These are phyloP conservation scores for Macrolepiota dolichaula DNA, from an alignment of 768 basidiomycete species.

Conservation along the genomic window DNA sequence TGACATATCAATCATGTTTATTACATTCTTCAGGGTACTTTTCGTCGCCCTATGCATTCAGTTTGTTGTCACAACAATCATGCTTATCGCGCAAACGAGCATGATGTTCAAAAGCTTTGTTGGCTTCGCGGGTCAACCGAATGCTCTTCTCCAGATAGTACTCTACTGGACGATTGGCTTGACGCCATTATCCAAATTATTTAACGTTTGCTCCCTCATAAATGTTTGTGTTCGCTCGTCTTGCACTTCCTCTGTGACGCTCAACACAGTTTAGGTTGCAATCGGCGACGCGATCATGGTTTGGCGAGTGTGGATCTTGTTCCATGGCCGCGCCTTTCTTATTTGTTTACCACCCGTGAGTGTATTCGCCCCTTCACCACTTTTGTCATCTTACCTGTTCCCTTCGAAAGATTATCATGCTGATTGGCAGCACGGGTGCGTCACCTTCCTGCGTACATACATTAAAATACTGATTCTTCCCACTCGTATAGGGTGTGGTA, in stretches of 20 bases:
- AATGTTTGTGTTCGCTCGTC: background rate
- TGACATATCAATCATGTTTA: background rate
- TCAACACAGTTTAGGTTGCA: background rate
- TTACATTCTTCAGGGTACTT: background rate
- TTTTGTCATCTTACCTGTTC: background rate
- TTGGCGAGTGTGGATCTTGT: constrained; percentile 1
- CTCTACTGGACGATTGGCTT: background rate
- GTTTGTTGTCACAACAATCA: background rate
- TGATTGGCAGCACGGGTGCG: background rate
- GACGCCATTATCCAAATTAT: background rate
- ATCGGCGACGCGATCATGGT: constrained; percentile 3
- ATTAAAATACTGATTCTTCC: background rate
- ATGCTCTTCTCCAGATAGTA: background rate
- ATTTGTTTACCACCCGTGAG: constrained; percentile 1
- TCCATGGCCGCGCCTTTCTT: background rate
- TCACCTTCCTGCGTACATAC: background rate
- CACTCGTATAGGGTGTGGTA: background rate
- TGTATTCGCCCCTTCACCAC: background rate
- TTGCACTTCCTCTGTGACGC: background rate
- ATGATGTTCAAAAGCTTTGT: constrained; percentile 4
- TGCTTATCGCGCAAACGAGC: background rate
- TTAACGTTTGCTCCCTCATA: background rate
- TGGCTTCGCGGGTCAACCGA: background rate
- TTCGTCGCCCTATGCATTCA: background rate
- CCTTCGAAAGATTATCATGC: background rate